These are phyloP conservation scores for Tremella mesenterica DNA, from an alignment of 768 basidiomycete species.

Conservation along the genomic window DNA sequence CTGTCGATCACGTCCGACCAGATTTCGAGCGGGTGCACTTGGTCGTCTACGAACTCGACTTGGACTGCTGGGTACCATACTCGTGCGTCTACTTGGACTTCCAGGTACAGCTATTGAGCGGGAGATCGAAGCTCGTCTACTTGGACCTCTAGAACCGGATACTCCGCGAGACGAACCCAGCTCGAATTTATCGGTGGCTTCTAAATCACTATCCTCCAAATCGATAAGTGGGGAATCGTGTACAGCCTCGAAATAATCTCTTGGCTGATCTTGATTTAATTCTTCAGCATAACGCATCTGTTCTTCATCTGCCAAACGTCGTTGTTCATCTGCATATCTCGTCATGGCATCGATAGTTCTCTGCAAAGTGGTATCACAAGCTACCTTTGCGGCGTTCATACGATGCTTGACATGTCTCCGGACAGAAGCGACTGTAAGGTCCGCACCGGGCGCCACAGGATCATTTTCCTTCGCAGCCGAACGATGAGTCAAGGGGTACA, in stretches of 20 bases:
- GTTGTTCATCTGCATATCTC: conserved; percentile 83
- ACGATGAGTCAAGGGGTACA: conserved; percentile 35
- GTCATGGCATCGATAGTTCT: conserved; percentile 92
- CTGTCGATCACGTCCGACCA: conserved; percentile 36
- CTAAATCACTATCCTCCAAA: conserved; percentile 32
- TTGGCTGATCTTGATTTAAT: conserved; percentile 8
- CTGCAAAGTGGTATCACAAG: conserved; percentile 92
- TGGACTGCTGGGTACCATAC: conserved; percentile 31
- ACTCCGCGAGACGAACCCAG: conserved; percentile 7
- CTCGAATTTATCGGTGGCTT: conserved; percentile 1
- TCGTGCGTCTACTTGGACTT: conserved; percentile 16
- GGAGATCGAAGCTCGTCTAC: conserved; percentile 40
- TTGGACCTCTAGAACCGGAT: conserved; percentile 28
- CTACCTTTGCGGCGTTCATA: conserved; percentile 84
- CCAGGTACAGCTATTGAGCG: conserved; percentile 5
- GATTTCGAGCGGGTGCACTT: conserved; percentile 28
- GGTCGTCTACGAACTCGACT: conserved; percentile 22
- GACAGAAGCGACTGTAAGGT: conserved; percentile 46
- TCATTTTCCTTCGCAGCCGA: conserved; percentile 11
- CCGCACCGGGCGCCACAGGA: conserved; percentile 25
- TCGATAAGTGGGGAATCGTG: conserved; percentile 47
- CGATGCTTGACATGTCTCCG: conserved; percentile 86
- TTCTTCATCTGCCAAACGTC: conserved; percentile 44
- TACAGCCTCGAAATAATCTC: conserved; percentile 29
- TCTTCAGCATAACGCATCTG: neutral